Evolutionary conservation across 78 protist genomes (phyloP), one percentile per base, ranked within the genome.

Genomic region (Cavenderia fasciculata): DNA sequence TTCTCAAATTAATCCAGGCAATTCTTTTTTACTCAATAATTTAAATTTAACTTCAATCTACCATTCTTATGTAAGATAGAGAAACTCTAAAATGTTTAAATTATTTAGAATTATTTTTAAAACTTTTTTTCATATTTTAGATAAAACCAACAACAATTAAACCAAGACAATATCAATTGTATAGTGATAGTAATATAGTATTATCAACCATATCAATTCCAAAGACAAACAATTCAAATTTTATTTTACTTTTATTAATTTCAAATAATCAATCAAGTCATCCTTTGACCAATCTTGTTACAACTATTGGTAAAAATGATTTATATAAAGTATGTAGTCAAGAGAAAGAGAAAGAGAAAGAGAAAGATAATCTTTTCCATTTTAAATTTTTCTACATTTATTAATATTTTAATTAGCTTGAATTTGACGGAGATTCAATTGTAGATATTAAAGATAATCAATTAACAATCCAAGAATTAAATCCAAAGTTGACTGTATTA

Each of bases 211-310:
- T 34, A 71, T 36, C 41, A 71, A 29, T 51, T 16, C 1, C 5
- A 18, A 14, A n/a, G 29, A 18, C 16, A 23, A 14, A 47, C 59
- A n/a, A 71, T 11, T 27, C 52, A 51, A 59, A 71, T 21, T 19
- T 71, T 31, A 16, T 19, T 21, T 34, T 63, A n/a, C n/a, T 71
- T 16, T 1, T 71, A 1, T 52, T 71, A 14, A 71, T 71, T 18
- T 71, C 78, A 25, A 71, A 71, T 52, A 46, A 51, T 51, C 78
- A 71, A 71, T 51, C 78, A 52, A 51, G 63, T 6, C 27, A 51
- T 21, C 14, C 52, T 8, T 19, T 71, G 31, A 71, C 47, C 40
- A 52, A 31, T 36, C 3, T 33, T 14, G 52, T 4, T 52, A 3
- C 36, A 29, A 71, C 8, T 5, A 38, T 63, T 19, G 4, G 7